Evolutionary conservation across 208 protist species (phyloP).

Genomic region (Leishmania turanica): DNA sequence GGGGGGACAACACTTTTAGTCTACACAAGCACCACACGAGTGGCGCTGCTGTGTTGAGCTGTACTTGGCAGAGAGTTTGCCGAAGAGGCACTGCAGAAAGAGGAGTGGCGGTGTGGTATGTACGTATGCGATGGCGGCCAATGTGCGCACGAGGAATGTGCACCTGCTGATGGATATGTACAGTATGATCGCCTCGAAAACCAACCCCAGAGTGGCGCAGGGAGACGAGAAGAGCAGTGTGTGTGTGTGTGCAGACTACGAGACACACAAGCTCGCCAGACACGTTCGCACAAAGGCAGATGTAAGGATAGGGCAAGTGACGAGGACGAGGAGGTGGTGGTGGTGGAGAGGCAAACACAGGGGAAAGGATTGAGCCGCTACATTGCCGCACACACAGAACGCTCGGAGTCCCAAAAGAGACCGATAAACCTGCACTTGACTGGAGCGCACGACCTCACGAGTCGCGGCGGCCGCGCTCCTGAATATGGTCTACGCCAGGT

Average conservation of each 20-base stretch:
- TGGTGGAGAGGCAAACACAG: not conserved
- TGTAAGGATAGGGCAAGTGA: not conserved
- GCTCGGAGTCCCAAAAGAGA: not conserved
- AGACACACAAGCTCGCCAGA: not conserved
- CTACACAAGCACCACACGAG: not conserved
- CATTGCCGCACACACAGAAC: too few species aligned
- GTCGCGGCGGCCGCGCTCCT: not conserved
- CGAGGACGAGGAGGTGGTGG: not conserved
- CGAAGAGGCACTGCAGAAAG: not conserved
- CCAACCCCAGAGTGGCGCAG: not conserved
- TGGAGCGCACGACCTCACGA: not conserved
- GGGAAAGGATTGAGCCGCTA: not conserved
- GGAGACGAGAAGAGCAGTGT: not conserved
- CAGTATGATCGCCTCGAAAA: conserved; percentile 11
- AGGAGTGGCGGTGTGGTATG: not conserved
- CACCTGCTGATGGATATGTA: not conserved
- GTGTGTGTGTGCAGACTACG: not conserved
- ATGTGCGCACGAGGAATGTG: not conserved
- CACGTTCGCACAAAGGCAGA: not conserved
- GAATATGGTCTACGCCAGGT: not conserved
- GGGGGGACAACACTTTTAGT: not conserved
- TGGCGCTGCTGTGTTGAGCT: not conserved
- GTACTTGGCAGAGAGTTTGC: not conserved
- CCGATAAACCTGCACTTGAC: not conserved
- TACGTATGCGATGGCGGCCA: not conserved